Base-by-base conservation (phyloP, 169 alveolate species). In the Perkinsus marinus region DNA sequence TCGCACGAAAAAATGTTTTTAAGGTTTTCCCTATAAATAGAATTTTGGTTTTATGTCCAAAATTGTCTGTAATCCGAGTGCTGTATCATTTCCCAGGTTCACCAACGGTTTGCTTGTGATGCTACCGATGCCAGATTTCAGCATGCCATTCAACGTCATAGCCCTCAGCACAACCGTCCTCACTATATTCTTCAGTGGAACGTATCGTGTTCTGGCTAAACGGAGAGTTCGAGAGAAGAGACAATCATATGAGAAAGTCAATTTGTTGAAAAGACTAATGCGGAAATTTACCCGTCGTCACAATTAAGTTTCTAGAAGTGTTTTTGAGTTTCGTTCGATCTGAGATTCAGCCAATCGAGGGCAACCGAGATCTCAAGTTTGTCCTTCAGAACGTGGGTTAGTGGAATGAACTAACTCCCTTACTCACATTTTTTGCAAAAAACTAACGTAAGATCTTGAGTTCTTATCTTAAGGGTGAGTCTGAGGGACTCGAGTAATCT, bases 71-170 rank as follows among this genome's bases (percentile, higher is more conserved):
- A 9, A 10, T 17, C 17, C 26, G 68, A 43, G 17, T 43, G 9
- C 68, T 9, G 9, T 43, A 10, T 10, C 68, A 43, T 43, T 43
- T 43, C 17, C 17, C 17, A 43, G 79, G 79, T 22, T 91, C 57
- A 91, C 93, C 47, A 91, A 91, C 47, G 93, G 93, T n/a, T 34
- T 91, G 90, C 43, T 91, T 9, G 90, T 79, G 30, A 89, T 68
- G 79, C 39, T 91, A 43, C 93, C 93, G 39, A 68, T 91, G 39
- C 93, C 93, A 3, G 93, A 91, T 39, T 91, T 91, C 91, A 91
- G 93, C 79, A 91, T 91, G 93, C 93, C 93, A 36, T 91, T 91
- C 89, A 91, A 91, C 68, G 93, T 91, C 13, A 91, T 91, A 0
- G 93, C 93, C 39, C 93, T 91, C 57, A 69, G 91, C 7, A 46